These are phyloP conservation scores for Cercophora sp. DNA, from an alignment of 495 filamentous ascomycete genomes.

Conservation along the genomic window DNA sequence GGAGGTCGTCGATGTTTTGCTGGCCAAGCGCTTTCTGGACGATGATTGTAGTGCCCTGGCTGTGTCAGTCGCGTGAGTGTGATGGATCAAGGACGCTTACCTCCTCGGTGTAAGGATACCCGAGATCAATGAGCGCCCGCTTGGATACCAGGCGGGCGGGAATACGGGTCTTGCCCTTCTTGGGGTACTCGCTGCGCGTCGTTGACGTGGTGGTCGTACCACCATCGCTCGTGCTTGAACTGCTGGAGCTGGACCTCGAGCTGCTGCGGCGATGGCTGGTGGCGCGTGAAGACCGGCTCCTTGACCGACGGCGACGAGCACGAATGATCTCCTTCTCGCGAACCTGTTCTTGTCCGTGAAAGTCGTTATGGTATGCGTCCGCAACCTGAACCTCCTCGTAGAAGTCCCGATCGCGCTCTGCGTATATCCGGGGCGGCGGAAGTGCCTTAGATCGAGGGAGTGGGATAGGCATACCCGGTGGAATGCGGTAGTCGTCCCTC, in stretches of 20 bases:
- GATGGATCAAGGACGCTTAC: conserved; percentile 41
- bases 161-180: conserved; percentile 84
- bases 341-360: conserved; percentile 52
- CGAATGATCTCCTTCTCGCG: conserved; percentile 47
- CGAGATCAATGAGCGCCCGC: conserved; percentile 72
- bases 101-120: conserved; percentile 85
- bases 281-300: conserved; percentile 33
- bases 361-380: conserved; percentile 68
- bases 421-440: conserved; percentile 48
- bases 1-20: conserved; percentile 83
- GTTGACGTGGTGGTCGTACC: conserved; percentile 41
- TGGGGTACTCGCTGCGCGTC: conserved; percentile 59
- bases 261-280: conserved; percentile 26
- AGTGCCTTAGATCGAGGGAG: conserved; percentile 45
- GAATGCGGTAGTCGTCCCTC: conserved; percentile 38
- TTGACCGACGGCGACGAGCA: conserved; percentile 27
- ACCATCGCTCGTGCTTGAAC: conserved; percentile 42
- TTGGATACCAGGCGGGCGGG: conserved; percentile 71
- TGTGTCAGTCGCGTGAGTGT: conserved; percentile 23
- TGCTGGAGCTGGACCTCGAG: conserved; percentile 37
- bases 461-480: conserved; percentile 51
- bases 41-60: conserved; percentile 69
- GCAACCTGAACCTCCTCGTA: conserved; percentile 61
- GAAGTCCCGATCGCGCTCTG: conserved; percentile 48
- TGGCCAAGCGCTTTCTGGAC: conserved; percentile 79